Conservation (phyloP, 2,329 filamentous ascomycete species). For the Apiospora malaysiana region DNA sequence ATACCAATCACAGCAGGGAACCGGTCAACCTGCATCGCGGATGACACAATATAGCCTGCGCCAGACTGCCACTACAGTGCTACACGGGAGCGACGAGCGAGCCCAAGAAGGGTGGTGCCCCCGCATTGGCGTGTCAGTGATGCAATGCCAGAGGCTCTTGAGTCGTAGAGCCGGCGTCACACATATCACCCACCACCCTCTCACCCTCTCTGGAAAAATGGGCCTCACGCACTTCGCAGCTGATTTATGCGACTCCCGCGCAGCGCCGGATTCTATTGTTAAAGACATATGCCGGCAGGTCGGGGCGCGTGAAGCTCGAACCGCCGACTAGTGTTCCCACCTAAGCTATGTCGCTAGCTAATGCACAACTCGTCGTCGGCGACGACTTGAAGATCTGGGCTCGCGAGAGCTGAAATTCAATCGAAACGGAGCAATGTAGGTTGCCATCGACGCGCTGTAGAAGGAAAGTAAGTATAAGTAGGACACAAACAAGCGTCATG, state of each 20-base stretch:
- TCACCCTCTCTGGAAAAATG: not conserved
- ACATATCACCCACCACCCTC: too few species aligned
- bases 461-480: not conserved
- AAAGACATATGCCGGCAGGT: not conserved
- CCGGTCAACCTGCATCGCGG: not conserved
- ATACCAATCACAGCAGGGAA: not conserved
- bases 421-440: not conserved
- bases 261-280: not conserved
- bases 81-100: not conserved
- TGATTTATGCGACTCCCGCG: not conserved
- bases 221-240: not conserved
- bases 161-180: conserved; percentile 15
- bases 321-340: not conserved
- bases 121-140: conserved; percentile 1
- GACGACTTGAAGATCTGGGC: not conserved
- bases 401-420: not conserved
- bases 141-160: not conserved
- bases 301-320: not conserved
- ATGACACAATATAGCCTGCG: not conserved
- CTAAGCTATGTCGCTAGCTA: not conserved
- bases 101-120: not conserved
- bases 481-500: not conserved
- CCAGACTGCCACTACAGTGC: too few species aligned
- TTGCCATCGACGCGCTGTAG: not conserved
- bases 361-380: not conserved